Evolutionary conservation across 352 stramenopile genomes (phyloP).

Genomic region (Globisporangium recalcitrans): DNA sequence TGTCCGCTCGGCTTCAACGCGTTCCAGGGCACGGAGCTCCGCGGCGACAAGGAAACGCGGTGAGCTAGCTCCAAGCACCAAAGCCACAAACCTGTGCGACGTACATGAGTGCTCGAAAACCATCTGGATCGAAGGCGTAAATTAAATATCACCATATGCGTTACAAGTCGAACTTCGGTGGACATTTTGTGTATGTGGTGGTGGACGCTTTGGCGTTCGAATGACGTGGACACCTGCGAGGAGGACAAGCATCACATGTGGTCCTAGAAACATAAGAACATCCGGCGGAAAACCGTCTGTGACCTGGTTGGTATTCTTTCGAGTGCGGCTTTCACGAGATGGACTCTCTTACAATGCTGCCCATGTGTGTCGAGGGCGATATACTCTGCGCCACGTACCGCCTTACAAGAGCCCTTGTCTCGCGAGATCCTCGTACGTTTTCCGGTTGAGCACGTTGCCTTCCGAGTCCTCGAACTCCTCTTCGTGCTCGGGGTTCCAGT

Average conservation of each 20-base stretch:
- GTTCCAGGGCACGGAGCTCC: conserved; percentile 32
- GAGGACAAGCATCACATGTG: not conserved
- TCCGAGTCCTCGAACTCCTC: conserved; percentile 99
- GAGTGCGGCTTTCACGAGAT: not conserved
- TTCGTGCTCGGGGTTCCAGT: conserved; percentile 91
- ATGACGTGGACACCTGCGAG: not conserved
- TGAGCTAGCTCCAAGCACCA: too few relatives aligned
- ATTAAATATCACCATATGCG: conserved; percentile 5
- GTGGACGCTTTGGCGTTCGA: not conserved
- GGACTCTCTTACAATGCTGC: not conserved
- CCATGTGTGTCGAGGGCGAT: not conserved
- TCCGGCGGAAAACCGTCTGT: not conserved
- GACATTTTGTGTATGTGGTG: not conserved
- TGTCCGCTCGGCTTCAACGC: conserved; percentile 45
- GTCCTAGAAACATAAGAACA: not conserved
- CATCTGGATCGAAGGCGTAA: not conserved
- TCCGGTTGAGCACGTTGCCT: conserved; percentile 96
- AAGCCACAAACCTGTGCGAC: too few relatives aligned
- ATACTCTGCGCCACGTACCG: not conserved
- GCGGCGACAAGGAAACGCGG: conserved; percentile 3
- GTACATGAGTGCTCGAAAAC: not conserved
- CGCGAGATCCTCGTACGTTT: conserved; percentile 97
- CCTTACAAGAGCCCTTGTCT: conserved; percentile 94
- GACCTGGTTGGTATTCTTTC: not conserved
- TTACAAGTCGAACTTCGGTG: not conserved